Conservation (phyloP, 257 asterid genomes). For the Jacaranda mimosifolia region DNA sequence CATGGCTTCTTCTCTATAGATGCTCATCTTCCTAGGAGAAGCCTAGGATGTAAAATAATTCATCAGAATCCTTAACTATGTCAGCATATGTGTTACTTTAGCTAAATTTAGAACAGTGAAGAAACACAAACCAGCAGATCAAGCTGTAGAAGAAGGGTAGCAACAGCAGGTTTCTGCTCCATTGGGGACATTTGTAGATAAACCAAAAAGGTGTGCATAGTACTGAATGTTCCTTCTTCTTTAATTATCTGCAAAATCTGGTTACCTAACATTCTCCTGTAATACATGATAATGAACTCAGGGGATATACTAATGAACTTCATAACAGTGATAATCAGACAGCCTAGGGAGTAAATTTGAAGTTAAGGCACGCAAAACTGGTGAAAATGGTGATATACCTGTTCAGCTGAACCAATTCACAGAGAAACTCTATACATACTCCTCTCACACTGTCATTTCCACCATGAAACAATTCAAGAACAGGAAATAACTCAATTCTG, state of each 20-base stretch:
- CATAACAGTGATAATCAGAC: background rate
- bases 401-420: slow-evolving; percentile 71
- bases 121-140: slow-evolving; percentile 72
- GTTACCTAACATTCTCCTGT: slow-evolving; percentile 67
- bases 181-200: slow-evolving; percentile 81
- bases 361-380: background rate
- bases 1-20: slow-evolving; percentile 85
- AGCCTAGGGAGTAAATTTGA: background rate
- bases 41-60: slow-evolving; percentile 42
- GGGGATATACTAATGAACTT: background rate
- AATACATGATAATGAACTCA: slow-evolving; percentile 14
- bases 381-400: slow-evolving; percentile 49
- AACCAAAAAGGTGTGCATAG: slow-evolving; percentile 79
- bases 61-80: background rate
- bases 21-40: slow-evolving; percentile 83
- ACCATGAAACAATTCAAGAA: slow-evolving; percentile 77
- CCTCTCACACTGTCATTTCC: slow-evolving; percentile 70
- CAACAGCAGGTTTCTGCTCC: slow-evolving; percentile 82
- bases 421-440: slow-evolving; percentile 71
- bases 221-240: slow-evolving; percentile 86
- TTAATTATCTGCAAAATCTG: slow-evolving; percentile 72
- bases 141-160: slow-evolving; percentile 84
- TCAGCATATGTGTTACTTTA: background rate
- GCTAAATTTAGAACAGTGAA: slow-evolving; percentile 22
- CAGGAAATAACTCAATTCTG: slow-evolving; percentile 64